These are phyloP conservation scores for Yamadazyma tumulicola DNA, from an alignment of 805 yeast genomes.

Conservation along the genomic window DNA sequence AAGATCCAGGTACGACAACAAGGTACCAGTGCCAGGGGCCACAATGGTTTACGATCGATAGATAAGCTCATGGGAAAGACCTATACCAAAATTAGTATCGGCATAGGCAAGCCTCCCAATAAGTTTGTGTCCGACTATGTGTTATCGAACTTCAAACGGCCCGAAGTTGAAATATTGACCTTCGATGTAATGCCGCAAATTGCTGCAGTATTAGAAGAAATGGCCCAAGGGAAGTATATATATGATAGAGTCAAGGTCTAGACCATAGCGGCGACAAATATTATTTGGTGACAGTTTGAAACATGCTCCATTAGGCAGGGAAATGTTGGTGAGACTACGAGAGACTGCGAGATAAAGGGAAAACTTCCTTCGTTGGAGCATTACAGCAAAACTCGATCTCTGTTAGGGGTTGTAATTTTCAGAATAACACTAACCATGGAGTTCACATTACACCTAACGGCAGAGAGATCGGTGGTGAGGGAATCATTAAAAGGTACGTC, in stretches of 20 bases:
- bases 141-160: constrained; percentile 45
- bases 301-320: no score
- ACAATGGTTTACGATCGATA: constrained; percentile 74
- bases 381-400: no score
- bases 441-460: constrained; percentile 43
- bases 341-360: no score
- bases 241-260: constrained; percentile 1
- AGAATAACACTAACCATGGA: no score
- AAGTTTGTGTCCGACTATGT: constrained; percentile 60
- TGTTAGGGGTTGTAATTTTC: no score
- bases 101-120: constrained; percentile 66
- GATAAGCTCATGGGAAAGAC: constrained; percentile 43
- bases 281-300: no score
- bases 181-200: constrained; percentile 35
- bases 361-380: no score
- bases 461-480: constrained; percentile 51
- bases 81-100: constrained; percentile 68
- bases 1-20: constrained; percentile 58
- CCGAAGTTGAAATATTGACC: constrained; percentile 43
- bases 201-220: constrained; percentile 1
- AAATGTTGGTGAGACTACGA: no score
- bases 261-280: no score
- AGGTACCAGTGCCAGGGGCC: constrained; percentile 70
- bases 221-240: constrained; percentile 3
- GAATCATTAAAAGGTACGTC: constrained; percentile 53